phyloP scores from a whole-genome alignment of 768 basidiomycete genomes.

The Roridomyces roridus region DNA sequence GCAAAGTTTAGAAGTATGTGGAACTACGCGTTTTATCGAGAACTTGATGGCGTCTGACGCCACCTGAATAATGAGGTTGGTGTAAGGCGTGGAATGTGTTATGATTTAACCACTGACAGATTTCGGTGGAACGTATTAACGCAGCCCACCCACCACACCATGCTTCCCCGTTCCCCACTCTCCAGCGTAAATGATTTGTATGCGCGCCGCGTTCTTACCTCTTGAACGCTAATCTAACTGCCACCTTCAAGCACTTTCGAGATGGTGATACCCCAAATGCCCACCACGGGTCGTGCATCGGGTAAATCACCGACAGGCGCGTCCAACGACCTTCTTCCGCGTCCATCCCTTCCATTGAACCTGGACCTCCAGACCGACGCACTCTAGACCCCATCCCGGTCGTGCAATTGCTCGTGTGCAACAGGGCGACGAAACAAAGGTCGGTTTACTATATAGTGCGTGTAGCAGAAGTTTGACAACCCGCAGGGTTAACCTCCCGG shows the following conservation, averaged over 20 bases:
- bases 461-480: not conserved
- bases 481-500: not conserved
- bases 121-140: no score
- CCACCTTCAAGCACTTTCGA: not conserved
- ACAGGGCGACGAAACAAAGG: not conserved
- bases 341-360: not conserved
- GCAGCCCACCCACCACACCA: no score
- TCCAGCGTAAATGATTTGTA: no score
- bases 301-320: not conserved
- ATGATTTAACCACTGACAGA: no score
- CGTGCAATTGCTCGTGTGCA: not conserved
- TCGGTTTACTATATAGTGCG: not conserved
- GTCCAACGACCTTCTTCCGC: not conserved
- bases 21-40: not conserved
- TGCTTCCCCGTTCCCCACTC: no score
- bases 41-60: not conserved
- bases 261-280: slow-evolving; percentile 1
- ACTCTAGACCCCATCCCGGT: slow-evolving; percentile 1
- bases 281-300: not conserved
- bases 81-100: not conserved
- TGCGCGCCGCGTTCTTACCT: no score
- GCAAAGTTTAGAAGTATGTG: not conserved
- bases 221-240: not conserved
- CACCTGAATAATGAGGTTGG: not conserved
- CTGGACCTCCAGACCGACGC: slow-evolving; percentile 2